Evolutionary conservation across 768 basidiomycete genomes (phyloP), one percentile per base, ranked within the genome.

Genomic region (Pulveroboletus sp.): DNA sequence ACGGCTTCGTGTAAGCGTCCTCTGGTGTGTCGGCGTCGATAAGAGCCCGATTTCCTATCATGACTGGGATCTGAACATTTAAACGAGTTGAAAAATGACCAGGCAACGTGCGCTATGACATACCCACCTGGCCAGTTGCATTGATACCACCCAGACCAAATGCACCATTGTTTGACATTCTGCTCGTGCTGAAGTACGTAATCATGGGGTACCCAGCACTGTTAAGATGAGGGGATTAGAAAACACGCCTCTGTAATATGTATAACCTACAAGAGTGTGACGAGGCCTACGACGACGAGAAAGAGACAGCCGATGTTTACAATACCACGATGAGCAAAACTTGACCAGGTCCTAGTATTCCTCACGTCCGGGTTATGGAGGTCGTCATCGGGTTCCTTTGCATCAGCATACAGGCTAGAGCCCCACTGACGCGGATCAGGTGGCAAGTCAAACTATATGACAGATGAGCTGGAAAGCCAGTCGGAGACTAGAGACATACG

Each of bases 141-240:
- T 90, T 90, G 49, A 83, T 84, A 8, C 88, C 88, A 15, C 88
- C 87, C 21, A 89, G 59, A 63, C 84, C 84, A 57, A 70, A 76
- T 1, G 65, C 77, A 27, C 74, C 75, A 8, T 70, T 61, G n/a
- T 62, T 71, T 13, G 70, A 67, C 32, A 62, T 43, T 4, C 40
- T 24, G 5, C 57, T 27, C 27, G 60, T 43, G 6, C 62, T 70
- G 53, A 74, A 72, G 55, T 71, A 72, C 15, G 69, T 64, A 13
- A 74, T 64, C 40, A 76, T 48, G 28, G 75, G 75, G 53, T 76
- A 76, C 31, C 75, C 76, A 14, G 72, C 75, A 43, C 74, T 75
- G 44, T 47, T n/a, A 11, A 37, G 40, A 37, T 38, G 24, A 21
- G 7, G 15, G 2, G 3, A 36, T 53, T 35, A 47, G 37, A 40